Evolutionary conservation across 2,329 filamentous ascomycete genomes (phyloP).

Genomic region (Laburnicola sp.): DNA sequence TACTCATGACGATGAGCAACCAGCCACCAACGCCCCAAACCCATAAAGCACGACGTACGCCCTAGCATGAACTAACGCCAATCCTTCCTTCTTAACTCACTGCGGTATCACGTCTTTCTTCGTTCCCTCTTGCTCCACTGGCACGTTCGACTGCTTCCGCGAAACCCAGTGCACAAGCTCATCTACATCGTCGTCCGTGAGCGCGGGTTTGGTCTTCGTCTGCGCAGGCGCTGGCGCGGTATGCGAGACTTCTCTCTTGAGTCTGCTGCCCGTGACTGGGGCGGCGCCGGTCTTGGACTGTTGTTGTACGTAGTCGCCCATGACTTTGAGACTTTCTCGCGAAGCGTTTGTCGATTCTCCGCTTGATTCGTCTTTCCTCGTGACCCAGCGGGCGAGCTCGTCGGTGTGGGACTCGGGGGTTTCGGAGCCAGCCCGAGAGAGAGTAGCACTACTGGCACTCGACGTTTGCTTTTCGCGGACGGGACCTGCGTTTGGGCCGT

Average conservation of each 20-base stretch:
- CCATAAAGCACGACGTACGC: too few relatives aligned
- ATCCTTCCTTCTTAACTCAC: too few relatives aligned
- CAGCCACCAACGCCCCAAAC: too few relatives aligned
- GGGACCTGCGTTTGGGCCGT: slow-evolving; percentile 14
- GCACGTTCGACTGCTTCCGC: slow-evolving; percentile 9
- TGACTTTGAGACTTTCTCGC: neutral
- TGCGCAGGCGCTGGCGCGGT: neutral
- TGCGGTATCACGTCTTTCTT: too few relatives aligned
- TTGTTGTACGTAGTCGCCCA: neutral
- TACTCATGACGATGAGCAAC: too few relatives aligned
- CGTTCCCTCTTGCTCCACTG: too few relatives aligned
- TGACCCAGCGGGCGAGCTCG: slow-evolving; percentile 11
- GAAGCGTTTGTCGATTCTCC: slow-evolving; percentile 13
- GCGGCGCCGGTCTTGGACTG: neutral
- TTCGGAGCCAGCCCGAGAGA: neutral
- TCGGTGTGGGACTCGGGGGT: slow-evolving; percentile 5
- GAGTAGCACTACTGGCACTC: too few relatives aligned
- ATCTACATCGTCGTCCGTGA: slow-evolving; percentile 21
- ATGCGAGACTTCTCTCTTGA: slow-evolving; percentile 7
- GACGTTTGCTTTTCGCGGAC: slow-evolving; percentile 5
- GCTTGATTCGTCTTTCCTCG: slow-evolving; percentile 14
- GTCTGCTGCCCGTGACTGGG: neutral
- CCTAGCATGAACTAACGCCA: too few relatives aligned
- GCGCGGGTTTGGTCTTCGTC: slow-evolving; percentile 8
- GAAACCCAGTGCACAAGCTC: slow-evolving; percentile 21